Conservation (phyloP, 108 stramenopile species). For the Halocafeteria seosinensis region DNA sequence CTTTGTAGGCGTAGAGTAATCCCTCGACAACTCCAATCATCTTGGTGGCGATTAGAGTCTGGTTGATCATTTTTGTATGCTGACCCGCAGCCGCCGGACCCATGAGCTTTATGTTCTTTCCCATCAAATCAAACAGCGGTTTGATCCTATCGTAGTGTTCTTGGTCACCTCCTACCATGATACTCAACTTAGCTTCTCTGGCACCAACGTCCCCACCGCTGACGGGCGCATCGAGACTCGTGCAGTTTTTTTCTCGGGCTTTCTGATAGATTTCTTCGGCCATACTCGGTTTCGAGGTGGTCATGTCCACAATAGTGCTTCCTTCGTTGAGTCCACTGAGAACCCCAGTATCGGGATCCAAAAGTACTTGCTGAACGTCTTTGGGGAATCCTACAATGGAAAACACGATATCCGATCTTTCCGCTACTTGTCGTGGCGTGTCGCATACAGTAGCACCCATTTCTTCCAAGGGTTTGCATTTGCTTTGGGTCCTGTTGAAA, state of each 20-base stretch:
- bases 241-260: not conserved
- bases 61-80: conserved; percentile 10
- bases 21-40: conserved; percentile 6
- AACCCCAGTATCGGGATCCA: not conserved
- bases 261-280: not conserved
- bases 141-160: not conserved
- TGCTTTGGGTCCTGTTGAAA: conserved; percentile 1
- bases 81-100: conserved; percentile 2
- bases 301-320: conserved; percentile 1
- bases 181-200: not conserved
- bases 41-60: conserved; percentile 1
- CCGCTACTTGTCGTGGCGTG: conserved; percentile 5
- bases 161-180: conserved; percentile 9
- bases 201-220: conserved; percentile 11
- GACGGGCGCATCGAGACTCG: conserved; percentile 5
- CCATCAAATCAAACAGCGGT: conserved; percentile 1
- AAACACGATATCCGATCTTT: not conserved
- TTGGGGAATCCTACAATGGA: conserved; percentile 4
- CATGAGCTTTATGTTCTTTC: not conserved
- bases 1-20: not conserved
- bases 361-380: not conserved
- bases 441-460: not conserved
- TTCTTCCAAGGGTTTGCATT: not conserved
- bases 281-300: not conserved
- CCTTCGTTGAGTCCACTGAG: not conserved